Evolutionary conservation across 805 yeast genomes (phyloP).

Genomic region (Lachancea kluyveri): DNA sequence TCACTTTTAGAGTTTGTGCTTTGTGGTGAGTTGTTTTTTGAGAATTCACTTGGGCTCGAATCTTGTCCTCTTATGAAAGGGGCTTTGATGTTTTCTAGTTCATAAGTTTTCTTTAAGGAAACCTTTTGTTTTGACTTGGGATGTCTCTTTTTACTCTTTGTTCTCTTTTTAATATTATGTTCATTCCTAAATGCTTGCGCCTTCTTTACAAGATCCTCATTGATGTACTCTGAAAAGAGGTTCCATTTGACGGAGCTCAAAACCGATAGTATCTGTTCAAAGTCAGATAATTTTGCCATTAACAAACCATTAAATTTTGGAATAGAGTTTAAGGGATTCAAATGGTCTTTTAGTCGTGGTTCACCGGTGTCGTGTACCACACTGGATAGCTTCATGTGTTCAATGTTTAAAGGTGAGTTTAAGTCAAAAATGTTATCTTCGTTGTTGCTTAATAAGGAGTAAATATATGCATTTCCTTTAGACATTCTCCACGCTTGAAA

Average conservation of each 20-base stretch:
- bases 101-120: too few species aligned
- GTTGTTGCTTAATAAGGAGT: constrained; percentile 31
- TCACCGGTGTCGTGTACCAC: background rate
- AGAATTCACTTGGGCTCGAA: background rate
- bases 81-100: too few species aligned
- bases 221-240: constrained; percentile 7
- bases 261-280: constrained; percentile 16
- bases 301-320: constrained; percentile 22
- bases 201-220: constrained; percentile 6
- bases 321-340: constrained; percentile 16
- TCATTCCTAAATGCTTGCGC: constrained; percentile 7
- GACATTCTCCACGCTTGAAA: constrained; percentile 61
- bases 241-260: constrained; percentile 12
- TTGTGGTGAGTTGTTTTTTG: background rate
- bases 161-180: constrained; percentile 1
- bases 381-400: background rate
- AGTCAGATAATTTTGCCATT: constrained; percentile 15
- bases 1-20: background rate
- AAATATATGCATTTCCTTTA: constrained; percentile 41
- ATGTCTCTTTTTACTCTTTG: background rate
- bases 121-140: too few species aligned
- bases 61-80: too few species aligned
- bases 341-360: constrained; percentile 2
- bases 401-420: constrained; percentile 14
- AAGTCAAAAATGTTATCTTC: constrained; percentile 26